Base-by-base conservation (phyloP, 805 yeast species). In the Ogataea haglerorum region DNA sequence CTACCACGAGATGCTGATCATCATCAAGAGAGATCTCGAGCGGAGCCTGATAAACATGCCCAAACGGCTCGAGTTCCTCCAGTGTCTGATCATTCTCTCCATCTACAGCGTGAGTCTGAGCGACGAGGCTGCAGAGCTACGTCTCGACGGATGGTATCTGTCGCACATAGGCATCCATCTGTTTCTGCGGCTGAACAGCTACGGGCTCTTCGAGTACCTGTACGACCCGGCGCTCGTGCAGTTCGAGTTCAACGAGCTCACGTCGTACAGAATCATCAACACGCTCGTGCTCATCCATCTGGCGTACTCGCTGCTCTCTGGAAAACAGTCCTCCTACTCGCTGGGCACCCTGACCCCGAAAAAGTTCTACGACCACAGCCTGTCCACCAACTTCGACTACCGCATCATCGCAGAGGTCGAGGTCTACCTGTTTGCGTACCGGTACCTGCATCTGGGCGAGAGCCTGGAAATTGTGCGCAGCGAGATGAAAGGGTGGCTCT, bases 371-470 rank as follows among this genome's bases (percentile, higher is more conserved):
- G 76, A 78, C 28, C 60, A 77, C 27, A 68, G 80, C 4, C 67
- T 75, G 25, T 76, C 89, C 2, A 82, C 89, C 5, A 82, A 83
- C 53, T 85, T 85, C 57, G 95, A 85, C 56, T 87, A 85, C n/a
- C 63, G 93, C 43, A 82, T 85, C 78, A 81, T 84, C 6, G 81
- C 88, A 29, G 95, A 85, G 58, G 77, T 83, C 36, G 74, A 80
- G 14, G 68, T 83, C 9, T 76, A 81, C 39, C 57, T 75, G 13
- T 69, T 78, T 10, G 68, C 80, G 0, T 82, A 82, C 60, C 74
- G 75, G 42, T 82, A 69, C 56, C 63, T 80, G 15, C 82, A 80
- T 42, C 57, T 60, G 10, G 46, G 46, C n/a, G 52, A 47, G 16
- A 36, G 35, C 12, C 30, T 45, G 8, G 47, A 44, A 0, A 15